Conservation (phyloP, 2,329 filamentous ascomycete species). For the Cercospora zeae-maydis region DNA sequence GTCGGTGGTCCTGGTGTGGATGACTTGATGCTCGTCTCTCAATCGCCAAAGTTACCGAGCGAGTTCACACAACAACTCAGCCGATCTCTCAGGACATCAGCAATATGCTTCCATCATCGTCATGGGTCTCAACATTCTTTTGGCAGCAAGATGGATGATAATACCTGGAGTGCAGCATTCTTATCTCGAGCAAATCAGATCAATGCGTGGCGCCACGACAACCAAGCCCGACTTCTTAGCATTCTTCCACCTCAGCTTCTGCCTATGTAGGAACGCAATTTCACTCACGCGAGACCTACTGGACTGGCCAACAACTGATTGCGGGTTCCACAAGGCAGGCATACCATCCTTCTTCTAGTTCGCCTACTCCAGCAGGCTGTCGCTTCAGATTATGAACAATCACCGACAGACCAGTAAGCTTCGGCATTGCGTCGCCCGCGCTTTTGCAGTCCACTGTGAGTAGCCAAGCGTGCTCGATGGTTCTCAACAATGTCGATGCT, state of each 20-base stretch:
- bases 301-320: not conserved
- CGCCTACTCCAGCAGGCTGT: not conserved
- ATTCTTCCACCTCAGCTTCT: not conserved
- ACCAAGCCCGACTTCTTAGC: not conserved
- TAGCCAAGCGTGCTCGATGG: not conserved
- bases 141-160: not conserved
- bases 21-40: not conserved
- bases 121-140: not conserved
- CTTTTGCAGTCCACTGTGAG: not conserved
- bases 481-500: not conserved
- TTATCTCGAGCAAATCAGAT: slow-evolving; percentile 10
- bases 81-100: not conserved
- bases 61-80: not conserved
- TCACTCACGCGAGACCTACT: not conserved
- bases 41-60: not conserved
- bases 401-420: not conserved
- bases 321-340: not conserved
- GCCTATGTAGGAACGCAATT: not conserved
- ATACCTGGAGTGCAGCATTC: not conserved
- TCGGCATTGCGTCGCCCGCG: not conserved
- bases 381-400: not conserved
- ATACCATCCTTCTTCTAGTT: not conserved
- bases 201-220: not conserved
- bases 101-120: not conserved
- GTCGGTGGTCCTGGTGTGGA: not conserved